A percentile compares a stretch with the other conserved stretches of the same genome.
phyloP scores from a whole-genome alignment of 2,329 filamentous ascomycete species.

The Microdochium bolleyi region DNA sequence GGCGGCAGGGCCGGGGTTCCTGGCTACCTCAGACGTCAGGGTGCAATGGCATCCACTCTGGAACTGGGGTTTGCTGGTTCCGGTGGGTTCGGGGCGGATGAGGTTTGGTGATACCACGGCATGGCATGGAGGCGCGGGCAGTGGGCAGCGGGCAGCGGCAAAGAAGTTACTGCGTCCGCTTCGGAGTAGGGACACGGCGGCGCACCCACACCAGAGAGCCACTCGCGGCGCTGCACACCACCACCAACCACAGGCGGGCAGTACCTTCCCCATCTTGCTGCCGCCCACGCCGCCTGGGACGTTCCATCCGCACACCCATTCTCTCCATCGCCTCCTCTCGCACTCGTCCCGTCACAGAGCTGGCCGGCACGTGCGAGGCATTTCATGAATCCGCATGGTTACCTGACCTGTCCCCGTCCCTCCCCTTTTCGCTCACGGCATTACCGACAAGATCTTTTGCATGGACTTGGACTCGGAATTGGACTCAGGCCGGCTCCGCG shows the following conservation, averaged over 20 bases:
- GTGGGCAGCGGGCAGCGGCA: not conserved
- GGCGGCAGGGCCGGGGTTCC: not conserved
- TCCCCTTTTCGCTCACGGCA: not conserved
- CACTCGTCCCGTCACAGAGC: not conserved
- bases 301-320: not conserved
- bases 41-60: not conserved
- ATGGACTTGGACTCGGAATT: too few species aligned
- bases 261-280: not conserved
- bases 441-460: not conserved
- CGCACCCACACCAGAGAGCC: not conserved
- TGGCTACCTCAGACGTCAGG: not conserved
- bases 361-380: not conserved
- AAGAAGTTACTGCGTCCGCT: not conserved
- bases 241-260: not conserved
- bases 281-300: not conserved
- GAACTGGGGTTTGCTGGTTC: not conserved
- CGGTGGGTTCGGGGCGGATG: not conserved
- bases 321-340: not conserved
- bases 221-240: not conserved
- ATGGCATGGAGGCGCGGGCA: not conserved
- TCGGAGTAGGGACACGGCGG: constrained; percentile 1
- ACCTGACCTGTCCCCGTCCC: not conserved
- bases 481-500: too few species aligned
- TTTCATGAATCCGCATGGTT: not conserved
- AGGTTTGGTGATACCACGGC: not conserved